Evolutionary conservation across 2,329 filamentous ascomycete genomes (phyloP).

Genomic region (Clarireedia paspali): DNA sequence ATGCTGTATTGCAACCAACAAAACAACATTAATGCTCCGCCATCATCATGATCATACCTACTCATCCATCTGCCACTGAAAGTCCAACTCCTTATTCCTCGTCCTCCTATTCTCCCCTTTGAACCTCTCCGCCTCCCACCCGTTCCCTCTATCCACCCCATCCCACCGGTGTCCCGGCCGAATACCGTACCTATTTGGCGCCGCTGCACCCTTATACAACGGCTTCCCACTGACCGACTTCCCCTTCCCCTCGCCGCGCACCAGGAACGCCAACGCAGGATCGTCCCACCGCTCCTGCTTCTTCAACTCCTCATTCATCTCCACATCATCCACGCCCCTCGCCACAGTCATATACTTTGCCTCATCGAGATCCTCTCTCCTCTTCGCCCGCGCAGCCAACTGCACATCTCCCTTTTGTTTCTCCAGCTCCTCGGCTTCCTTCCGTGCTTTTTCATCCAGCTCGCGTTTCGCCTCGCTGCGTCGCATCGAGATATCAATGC

Average conservation of each 20-base stretch:
- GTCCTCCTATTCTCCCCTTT: constrained; percentile 73
- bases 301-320: constrained; percentile 78
- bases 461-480: constrained; percentile 78
- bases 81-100: constrained; percentile 73
- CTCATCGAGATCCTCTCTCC: constrained; percentile 65
- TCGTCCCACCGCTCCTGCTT: constrained; percentile 82
- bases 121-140: constrained; percentile 91
- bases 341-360: constrained; percentile 78
- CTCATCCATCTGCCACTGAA: constrained; percentile 91
- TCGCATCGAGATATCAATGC: constrained; percentile 88
- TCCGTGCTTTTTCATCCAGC: constrained; percentile 60
- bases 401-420: constrained; percentile 83
- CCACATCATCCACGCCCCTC: constrained; percentile 72
- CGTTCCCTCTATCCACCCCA: constrained; percentile 88
- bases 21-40: too few species aligned
- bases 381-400: constrained; percentile 53
- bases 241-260: constrained; percentile 26
- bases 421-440: constrained; percentile 59
- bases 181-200: constrained; percentile 92
- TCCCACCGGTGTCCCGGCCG: constrained; percentile 92
- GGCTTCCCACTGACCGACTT: constrained; percentile 18
- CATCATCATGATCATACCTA: background rate
- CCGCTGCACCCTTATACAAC: constrained; percentile 68
- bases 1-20: too few species aligned
- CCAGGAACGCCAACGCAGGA: constrained; percentile 75